Base-by-base conservation (phyloP, 2,329 filamentous ascomycete species). In the Camillea tinctor region DNA sequence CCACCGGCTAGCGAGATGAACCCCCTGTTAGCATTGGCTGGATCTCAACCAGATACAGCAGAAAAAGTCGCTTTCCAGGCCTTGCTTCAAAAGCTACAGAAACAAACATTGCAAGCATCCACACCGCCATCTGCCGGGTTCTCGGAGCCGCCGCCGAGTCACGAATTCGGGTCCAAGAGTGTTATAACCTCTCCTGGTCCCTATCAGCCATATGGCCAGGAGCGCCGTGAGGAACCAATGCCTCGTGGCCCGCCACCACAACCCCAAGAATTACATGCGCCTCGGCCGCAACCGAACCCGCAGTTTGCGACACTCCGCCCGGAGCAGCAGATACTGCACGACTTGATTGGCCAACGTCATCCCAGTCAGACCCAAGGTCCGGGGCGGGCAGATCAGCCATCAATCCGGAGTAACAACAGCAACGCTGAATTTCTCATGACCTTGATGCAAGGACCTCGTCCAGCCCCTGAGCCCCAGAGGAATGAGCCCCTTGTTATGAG, bases 61-160 rank as follows among this genome's bases (percentile, higher is more conserved):
- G 93, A 97, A 70, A 92, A 92, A 74, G 90, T 93, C 73, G 93
- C 92, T 1, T 97, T 97, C 75, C 86, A 92, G 65, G 85, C 88
- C 51, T 84, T 97, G 52, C 80, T 97, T 40, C 85, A 90, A 67
- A 96, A 97, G 82, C 84, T 97, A 49, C 89, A 93, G 62, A 80
- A 80, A 59, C 84, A 86, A 60, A 82, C 78, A 1, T 61, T 77
- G 6, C 69, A 75, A 51, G 67, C 69, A 64, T 77, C 73, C 51
- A 76, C 77, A 53, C 80, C 83, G 24, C 79, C 81, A 13, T 77
- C 80, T 9, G 73, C 74, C 1, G 71, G 66, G 4, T 70, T 71
- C 56, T 57, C 68, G 3, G 72, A 72, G 23, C 69, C 69, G 19
- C 72, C 70, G 17, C 62, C 65, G 20, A 68, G 59, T 54, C 70